Evolutionary conservation across 1,284 basidiomycete species (phyloP), one percentile per base, ranked within the genome.

Genomic region (Pterulicium gracile): DNA sequence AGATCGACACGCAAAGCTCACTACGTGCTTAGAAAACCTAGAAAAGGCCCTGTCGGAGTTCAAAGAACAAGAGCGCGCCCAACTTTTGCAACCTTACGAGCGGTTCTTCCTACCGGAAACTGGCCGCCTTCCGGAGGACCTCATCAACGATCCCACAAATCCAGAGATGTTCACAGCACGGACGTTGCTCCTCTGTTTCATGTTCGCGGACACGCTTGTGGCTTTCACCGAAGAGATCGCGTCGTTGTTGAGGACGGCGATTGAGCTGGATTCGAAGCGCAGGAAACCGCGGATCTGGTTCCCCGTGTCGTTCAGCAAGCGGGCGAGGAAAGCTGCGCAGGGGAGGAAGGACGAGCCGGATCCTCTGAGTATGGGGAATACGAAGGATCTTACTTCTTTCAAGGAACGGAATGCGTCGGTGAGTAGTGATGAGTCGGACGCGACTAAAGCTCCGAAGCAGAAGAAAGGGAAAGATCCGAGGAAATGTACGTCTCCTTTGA

Each of bases 181-280:
- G 21, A 66, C 68, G 1, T 56, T 70, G 2, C 69, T 64, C 47
- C 56, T 65, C 15, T 68, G 66, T 43, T 69, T 69, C 45, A 65
- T 68, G 2, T 69, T 67, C 53, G 61, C 61, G 21, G 65, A 65
- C 47, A 59, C 64, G 21, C 50, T 70, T 3, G 62, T 68, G 17
- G 61, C 61, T 3, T 69, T 67, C 42, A 58, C 65, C 0, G 61
- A 65, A 13, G 56, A 60, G 12, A 54, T 68, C 2, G 47, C 55
- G 13, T 58, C 55, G n/a, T 49, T 68, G 3, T 50, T 69, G 23
- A 47, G 50, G 14, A 46, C 62, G 14, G 44, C 64, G 3, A 47
- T 62, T 2, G 60, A 61, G 7, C 53, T 68, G 10, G 65, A 68
- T 44, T 41, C 41, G 10, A 59, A 61, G 49, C 56, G 68, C 23